Evolutionary conservation across 2,329 filamentous ascomycete species (phyloP).

Genomic region (Ceratocystiopsis brevicomis): DNA sequence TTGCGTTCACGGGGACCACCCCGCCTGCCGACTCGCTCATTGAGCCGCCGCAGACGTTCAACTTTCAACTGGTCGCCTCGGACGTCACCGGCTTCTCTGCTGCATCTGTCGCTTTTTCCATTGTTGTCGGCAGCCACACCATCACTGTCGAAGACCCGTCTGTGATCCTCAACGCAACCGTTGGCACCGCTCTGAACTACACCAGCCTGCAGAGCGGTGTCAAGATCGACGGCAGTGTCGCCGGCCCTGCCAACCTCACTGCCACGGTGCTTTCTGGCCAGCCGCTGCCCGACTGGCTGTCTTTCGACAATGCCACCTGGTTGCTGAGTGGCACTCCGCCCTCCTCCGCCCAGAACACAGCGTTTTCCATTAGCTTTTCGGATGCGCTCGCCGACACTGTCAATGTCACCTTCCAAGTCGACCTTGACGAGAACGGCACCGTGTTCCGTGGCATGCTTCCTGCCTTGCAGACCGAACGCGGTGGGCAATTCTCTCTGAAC

Average conservation of each 20-base stretch:
- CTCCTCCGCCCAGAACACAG: slow-evolving; percentile 34
- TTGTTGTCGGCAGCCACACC: slow-evolving; percentile 53
- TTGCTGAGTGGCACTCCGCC: slow-evolving; percentile 46
- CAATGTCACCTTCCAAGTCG: slow-evolving; percentile 29
- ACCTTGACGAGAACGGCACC: slow-evolving; percentile 13
- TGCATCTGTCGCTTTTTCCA: slow-evolving; percentile 43
- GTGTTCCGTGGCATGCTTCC: slow-evolving; percentile 23
- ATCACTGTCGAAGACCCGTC: slow-evolving; percentile 42
- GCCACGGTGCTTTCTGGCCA: slow-evolving; percentile 32
- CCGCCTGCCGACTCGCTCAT: slow-evolving; percentile 44
- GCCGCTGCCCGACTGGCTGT: slow-evolving; percentile 47
- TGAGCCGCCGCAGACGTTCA: slow-evolving; percentile 52
- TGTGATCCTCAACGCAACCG: slow-evolving; percentile 37
- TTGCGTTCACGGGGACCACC: slow-evolving; percentile 54
- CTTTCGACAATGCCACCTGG: slow-evolving; percentile 42
- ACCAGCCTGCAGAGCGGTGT: slow-evolving; percentile 30
- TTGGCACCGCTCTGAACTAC: slow-evolving; percentile 32
- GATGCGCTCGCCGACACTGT: slow-evolving; percentile 43
- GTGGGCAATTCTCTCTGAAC: slow-evolving; percentile 23
- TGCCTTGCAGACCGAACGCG: slow-evolving; percentile 21
- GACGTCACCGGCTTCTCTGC: slow-evolving; percentile 64
- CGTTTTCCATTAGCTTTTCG: slow-evolving; percentile 39
- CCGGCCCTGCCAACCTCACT: slow-evolving; percentile 17
- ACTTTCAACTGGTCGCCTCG: slow-evolving; percentile 56
- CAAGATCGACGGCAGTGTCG: slow-evolving; percentile 35